Base-by-base conservation (phyloP, 306 rosid genomes). In the Leucaena leucocephala region DNA sequence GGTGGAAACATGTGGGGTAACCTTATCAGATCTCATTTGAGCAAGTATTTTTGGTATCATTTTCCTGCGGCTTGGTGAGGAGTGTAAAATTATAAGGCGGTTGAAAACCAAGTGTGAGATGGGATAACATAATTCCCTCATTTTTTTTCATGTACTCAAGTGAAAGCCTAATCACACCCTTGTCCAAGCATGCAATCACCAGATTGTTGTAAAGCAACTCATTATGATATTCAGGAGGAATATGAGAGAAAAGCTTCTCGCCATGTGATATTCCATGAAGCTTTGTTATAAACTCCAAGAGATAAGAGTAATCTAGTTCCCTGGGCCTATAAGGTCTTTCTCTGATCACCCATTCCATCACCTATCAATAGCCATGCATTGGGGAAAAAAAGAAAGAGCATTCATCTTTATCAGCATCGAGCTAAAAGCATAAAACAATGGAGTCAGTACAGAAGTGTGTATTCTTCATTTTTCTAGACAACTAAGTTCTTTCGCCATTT, bases 291-390 rank as follows among this genome's bases (percentile, higher is more conserved):
- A 92, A 93, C 19, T 93, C 99, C 82, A 93, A 77, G 72, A 95
- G 87, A 69, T 85, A 95, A 74, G 98, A 93, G 83, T 93, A 95
- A 83, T 95, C 98, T 58, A 93, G 80, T 52, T 95, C 97, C 62
- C 70, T 91, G 46, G 89, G 92, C 83, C 82, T 87, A 59, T 91
- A 95, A 1, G 99, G 99, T 69, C 85, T 86, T 80, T 95, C 97
- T 82, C 98, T 87, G 76, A 95, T 86, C 87, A 91, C 91, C 98
- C 99, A 95, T 81, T 93, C 98, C 99, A 91, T 93, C 39, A 90
- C 96, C 98, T 95, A 88, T 76, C 79, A 79, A 84, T 73, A 86
- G 11, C 27, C 79, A 78, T 48, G 59, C 67, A 38, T 27, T 54
- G 27, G 39, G 43, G 57, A n/a, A 74, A 57, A 62, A 46, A 62